These are phyloP conservation scores for Saccharomycopsis sp. DNA, from an alignment of 805 yeast genomes.

Conservation along the genomic window DNA sequence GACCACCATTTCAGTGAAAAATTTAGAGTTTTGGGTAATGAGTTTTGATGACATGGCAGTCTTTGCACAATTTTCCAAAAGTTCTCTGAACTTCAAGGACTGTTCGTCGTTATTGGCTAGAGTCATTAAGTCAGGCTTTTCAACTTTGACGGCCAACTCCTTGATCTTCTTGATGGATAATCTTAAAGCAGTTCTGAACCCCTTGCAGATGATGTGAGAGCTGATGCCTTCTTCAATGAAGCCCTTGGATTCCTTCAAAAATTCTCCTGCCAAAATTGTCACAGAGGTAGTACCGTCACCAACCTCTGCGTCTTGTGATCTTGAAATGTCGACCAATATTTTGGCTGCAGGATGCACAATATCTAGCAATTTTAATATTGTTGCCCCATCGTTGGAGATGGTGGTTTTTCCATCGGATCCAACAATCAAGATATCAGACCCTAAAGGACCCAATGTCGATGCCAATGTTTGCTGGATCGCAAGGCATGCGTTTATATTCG, in stretches of 20 bases:
- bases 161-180: constrained; percentile 67
- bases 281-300: constrained; percentile 99
- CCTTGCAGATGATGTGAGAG: constrained; percentile 81
- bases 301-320: constrained; percentile 96
- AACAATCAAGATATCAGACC: constrained; percentile 90
- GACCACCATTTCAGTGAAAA: constrained; percentile 94
- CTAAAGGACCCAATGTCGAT: constrained; percentile 95
- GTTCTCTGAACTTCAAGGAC: constrained; percentile 50
- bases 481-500: constrained; percentile 93
- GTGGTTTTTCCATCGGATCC: constrained; percentile 80
- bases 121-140: constrained; percentile 26
- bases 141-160: constrained; percentile 70
- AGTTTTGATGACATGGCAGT: constrained; percentile 97
- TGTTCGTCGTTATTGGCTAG: constrained; percentile 35
- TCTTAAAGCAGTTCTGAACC: constrained; percentile 74
- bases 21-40: constrained; percentile 77
- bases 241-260: constrained; percentile 80
- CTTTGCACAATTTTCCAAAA: constrained; percentile 78
- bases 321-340: constrained; percentile 86
- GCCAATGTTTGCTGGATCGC: constrained; percentile 95
- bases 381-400: constrained; percentile 97
- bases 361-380: constrained; percentile 83
- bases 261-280: constrained; percentile 88
- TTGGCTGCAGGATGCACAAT: constrained; percentile 99
- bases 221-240: constrained; percentile 96